Evolutionary conservation across 257 asterid species (phyloP).

Genomic region (Nemophila menziesii): DNA sequence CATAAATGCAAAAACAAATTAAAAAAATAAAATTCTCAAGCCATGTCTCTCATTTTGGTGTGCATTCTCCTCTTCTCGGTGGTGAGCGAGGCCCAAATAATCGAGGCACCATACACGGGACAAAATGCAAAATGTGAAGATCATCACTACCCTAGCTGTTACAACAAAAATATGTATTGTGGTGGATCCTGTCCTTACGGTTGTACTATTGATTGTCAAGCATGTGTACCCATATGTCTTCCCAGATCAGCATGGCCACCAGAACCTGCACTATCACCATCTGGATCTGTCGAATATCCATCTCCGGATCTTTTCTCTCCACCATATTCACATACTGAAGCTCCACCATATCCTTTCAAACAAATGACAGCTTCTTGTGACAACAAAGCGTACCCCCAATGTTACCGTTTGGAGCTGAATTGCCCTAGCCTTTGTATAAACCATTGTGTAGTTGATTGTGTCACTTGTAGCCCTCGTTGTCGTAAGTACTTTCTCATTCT

Average conservation of each 20-base stretch:
- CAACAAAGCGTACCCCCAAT: slow-evolving; percentile 8
- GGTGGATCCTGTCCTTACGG: background rate
- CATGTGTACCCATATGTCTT: background rate
- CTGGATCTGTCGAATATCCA: slow-evolving; percentile 8
- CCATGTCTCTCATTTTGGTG: slow-evolving; percentile 15
- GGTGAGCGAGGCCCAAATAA: slow-evolving; percentile 20
- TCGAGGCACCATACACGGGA: slow-evolving; percentile 21
- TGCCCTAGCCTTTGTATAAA: slow-evolving; percentile 48
- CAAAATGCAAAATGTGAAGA: slow-evolving; percentile 44
- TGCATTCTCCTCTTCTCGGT: slow-evolving; percentile 23
- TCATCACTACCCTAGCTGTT: slow-evolving; percentile 24
- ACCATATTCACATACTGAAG: slow-evolving; percentile 9
- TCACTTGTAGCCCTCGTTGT: slow-evolving; percentile 46
- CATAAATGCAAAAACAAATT: background rate
- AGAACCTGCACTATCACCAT: slow-evolving; percentile 18
- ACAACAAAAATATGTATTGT: slow-evolving; percentile 24
- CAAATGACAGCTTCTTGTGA: slow-evolving; percentile 17
- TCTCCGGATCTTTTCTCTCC: slow-evolving; percentile 14
- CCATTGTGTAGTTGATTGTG: slow-evolving; percentile 48
- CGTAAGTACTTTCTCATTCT: background rate
- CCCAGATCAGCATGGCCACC: slow-evolving; percentile 22
- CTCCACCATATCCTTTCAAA: slow-evolving; percentile 28
- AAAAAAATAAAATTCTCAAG: slow-evolving; percentile 15
- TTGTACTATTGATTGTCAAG: slow-evolving; percentile 34
- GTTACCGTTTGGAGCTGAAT: slow-evolving; percentile 23